A percentile compares a stretch with the other conserved stretches of the same genome.
phyloP scores from a whole-genome alignment of 768 basidiomycete genomes.

The Pholiota conissans region DNA sequence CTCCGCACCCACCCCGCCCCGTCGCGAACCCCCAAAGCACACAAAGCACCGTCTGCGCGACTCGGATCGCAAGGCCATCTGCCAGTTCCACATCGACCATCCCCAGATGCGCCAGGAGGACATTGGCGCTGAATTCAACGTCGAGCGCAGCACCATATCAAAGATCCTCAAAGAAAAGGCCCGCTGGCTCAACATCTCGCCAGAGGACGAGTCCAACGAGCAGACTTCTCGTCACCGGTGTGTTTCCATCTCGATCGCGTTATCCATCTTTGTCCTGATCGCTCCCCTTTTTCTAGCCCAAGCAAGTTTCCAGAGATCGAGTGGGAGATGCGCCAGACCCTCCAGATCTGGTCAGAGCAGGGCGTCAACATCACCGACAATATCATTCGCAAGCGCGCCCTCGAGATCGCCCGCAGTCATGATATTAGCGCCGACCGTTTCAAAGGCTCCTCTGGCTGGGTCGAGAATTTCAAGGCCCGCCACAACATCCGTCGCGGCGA shows the following conservation, averaged over 20 bases:
- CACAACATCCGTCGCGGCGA: conserved; percentile 71
- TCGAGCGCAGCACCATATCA: conserved; percentile 92
- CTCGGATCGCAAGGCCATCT: conserved; percentile 74
- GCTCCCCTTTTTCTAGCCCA: conserved; percentile 42
- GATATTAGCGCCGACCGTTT: conserved; percentile 49
- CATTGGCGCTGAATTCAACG: conserved; percentile 71
- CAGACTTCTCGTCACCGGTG: conserved; percentile 73
- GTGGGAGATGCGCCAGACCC: conserved; percentile 57
- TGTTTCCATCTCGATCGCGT: conserved; percentile 9
- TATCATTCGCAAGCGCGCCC: conserved; percentile 62
- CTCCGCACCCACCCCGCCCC: conserved; percentile 14
- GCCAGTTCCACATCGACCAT: conserved; percentile 60
- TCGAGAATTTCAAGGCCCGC: conserved; percentile 89
- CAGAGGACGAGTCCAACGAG: conserved; percentile 52
- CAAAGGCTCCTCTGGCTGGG: conserved; percentile 92
- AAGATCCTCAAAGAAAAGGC: conserved; percentile 86
- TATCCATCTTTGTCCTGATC: not conserved
- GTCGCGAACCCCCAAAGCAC: conserved; percentile 49
- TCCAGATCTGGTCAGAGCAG: conserved; percentile 51
- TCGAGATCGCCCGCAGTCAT: conserved; percentile 57
- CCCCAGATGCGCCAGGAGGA: conserved; percentile 81
- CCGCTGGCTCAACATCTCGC: conserved; percentile 69
- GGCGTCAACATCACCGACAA: conserved; percentile 62
- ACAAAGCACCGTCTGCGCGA: conserved; percentile 76
- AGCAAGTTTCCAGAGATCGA: conserved; percentile 85